Evolutionary conservation across 371 early-diverging fungal species (phyloP).

Genomic region (Basidiobolus heterosporus): DNA sequence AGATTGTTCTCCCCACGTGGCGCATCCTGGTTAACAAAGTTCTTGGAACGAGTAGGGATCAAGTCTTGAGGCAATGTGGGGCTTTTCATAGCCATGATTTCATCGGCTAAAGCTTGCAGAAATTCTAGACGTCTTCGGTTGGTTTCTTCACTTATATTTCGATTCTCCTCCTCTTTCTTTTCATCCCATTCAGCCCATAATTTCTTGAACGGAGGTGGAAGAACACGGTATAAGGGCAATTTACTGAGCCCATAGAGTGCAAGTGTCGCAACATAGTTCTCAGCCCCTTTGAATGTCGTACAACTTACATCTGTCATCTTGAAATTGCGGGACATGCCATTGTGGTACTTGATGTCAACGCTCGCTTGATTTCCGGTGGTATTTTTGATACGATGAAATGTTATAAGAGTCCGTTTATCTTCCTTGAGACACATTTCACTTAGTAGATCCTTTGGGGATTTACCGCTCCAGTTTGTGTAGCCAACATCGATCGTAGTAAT

Average conservation of each 20-base stretch:
- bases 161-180: slow-evolving; percentile 17
- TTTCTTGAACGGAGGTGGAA: slow-evolving; percentile 44
- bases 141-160: slow-evolving; percentile 11
- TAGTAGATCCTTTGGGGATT: slow-evolving; percentile 20
- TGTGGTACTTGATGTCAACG: slow-evolving; percentile 13
- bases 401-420: slow-evolving; percentile 11
- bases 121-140: slow-evolving; percentile 14
- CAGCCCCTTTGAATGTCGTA: slow-evolving; percentile 24
- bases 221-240: slow-evolving; percentile 27
- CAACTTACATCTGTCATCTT: slow-evolving; percentile 15
- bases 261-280: slow-evolving; percentile 32
- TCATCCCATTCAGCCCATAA: slow-evolving; percentile 40
- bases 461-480: slow-evolving; percentile 22
- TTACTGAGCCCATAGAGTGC: slow-evolving; percentile 29
- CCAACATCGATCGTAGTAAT: slow-evolving; percentile 7
- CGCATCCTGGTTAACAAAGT: background rate
- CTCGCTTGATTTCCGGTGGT: slow-evolving; percentile 7
- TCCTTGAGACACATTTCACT: slow-evolving; percentile 17
- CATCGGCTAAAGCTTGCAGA: slow-evolving; percentile 11
- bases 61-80: background rate
- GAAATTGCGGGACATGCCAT: slow-evolving; percentile 7
- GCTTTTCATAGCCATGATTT: background rate
- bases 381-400: slow-evolving; percentile 7
- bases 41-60: background rate
- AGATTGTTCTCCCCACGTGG: background rate